Evolutionary conservation across 78 protist genomes (phyloP).

Genomic region (Mantamonas sphyraenae): DNA sequence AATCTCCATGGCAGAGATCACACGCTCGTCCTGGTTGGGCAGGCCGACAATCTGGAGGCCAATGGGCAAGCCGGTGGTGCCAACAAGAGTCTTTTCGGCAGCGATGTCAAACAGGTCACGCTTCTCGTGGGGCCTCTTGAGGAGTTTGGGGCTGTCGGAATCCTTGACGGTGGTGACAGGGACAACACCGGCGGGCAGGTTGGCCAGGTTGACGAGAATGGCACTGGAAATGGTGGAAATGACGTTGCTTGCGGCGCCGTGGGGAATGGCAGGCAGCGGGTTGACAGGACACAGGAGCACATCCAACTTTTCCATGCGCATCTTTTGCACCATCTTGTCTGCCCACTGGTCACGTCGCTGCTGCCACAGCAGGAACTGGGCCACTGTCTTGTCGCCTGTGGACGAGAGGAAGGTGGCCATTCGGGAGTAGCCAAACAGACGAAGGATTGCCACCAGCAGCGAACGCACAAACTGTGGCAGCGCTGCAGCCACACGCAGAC

Average conservation of each 20-base stretch:
- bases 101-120: neutral
- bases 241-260: neutral
- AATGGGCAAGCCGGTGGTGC: neutral
- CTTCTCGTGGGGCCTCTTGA: neutral
- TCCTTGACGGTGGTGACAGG: neutral
- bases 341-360: neutral
- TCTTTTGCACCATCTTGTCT: neutral
- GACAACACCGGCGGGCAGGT: neutral
- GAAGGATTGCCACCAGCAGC: neutral
- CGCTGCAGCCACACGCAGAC: neutral
- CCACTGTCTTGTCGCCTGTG: neutral
- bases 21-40: conserved; percentile 4
- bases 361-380: neutral
- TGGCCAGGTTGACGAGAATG: neutral
- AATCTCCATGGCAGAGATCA: no score
- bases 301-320: neutral
- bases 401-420: neutral
- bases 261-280: neutral
- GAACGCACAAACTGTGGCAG: neutral
- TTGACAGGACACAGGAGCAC: neutral
- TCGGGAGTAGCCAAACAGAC: neutral
- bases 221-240: neutral
- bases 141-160: neutral
- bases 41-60: neutral
- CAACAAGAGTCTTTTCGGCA: neutral